phyloP scores from a whole-genome alignment of 352 stramenopile species.

The Vaucheria bursata region DNA sequence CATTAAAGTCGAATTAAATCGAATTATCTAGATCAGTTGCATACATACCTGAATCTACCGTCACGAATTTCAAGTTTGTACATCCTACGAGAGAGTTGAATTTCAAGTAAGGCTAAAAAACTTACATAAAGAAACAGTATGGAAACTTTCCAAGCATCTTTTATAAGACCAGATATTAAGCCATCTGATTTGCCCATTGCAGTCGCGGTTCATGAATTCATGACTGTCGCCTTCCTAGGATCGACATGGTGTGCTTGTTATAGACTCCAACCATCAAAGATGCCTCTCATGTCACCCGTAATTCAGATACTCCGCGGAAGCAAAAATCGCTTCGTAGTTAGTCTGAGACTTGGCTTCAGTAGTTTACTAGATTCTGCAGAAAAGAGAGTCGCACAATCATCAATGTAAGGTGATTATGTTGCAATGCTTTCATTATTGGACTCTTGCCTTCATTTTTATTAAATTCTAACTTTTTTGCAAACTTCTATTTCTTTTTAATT shows the following conservation, averaged over 20 bases:
- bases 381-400: constrained; percentile 12
- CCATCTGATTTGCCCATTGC: constrained; percentile 36
- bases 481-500: neutral
- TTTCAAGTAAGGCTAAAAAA: too few species aligned
- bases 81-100: too few species aligned
- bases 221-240: constrained; percentile 37
- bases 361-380: constrained; percentile 22
- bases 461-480: neutral
- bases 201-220: constrained; percentile 25
- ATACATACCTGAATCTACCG: too few species aligned
- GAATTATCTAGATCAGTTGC: too few species aligned
- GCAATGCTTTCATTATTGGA: neutral
- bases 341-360: constrained; percentile 11
- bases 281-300: constrained; percentile 24
- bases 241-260: constrained; percentile 38
- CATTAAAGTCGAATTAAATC: too few species aligned
- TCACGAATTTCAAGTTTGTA: too few species aligned
- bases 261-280: constrained; percentile 34
- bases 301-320: constrained; percentile 25
- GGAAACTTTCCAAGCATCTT: too few species aligned
- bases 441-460: too few species aligned
- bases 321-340: constrained; percentile 28
- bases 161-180: too few species aligned
- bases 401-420: constrained; percentile 3
- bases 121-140: too few species aligned